Percentiles rank a stretch among this genome's conserved stretches.
Conservation (phyloP, 352 stramenopile genomes). For the Elongisporangium prolatum region DNA sequence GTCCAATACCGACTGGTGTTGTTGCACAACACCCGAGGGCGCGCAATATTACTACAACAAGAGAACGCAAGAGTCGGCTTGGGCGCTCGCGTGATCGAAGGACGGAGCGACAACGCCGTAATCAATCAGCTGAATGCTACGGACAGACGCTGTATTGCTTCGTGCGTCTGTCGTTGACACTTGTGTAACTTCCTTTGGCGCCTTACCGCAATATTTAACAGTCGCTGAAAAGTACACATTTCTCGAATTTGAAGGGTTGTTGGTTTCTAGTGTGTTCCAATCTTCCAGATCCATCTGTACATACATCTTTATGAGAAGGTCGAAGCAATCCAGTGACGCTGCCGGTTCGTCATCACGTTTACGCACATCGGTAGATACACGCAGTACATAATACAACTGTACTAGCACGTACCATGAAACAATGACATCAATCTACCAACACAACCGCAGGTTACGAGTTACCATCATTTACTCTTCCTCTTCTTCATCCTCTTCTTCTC, state of each 20-base stretch:
- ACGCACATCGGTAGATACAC: neutral
- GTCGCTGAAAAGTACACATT: too few relatives aligned
- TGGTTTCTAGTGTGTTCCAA: too few relatives aligned
- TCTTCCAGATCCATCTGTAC: too few relatives aligned
- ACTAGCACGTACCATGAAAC: neutral
- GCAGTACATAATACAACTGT: neutral
- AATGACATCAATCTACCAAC: neutral
- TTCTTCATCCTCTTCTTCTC: constrained; percentile 15
- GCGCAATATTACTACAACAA: constrained; percentile 32
- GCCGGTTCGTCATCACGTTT: neutral
- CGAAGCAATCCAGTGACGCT: neutral
- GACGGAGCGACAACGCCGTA: neutral
- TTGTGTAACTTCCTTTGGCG: neutral
- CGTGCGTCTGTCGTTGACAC: neutral
- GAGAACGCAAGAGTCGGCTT: constrained; percentile 19
- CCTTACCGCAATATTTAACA: neutral
- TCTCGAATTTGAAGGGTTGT: too few relatives aligned
- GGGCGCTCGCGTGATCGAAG: neutral
- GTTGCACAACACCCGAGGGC: constrained; percentile 10
- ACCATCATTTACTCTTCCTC: neutral
- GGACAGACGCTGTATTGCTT: neutral
- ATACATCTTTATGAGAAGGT: too few relatives aligned
- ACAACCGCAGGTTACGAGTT: too few relatives aligned
- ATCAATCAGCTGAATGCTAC: neutral
- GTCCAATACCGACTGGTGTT: constrained; percentile 16